Percentiles rank a stretch among this genome's conserved stretches.
phyloP scores from a whole-genome alignment of 805 yeast genomes.

The Kodamaea hsintzibuensis region DNA sequence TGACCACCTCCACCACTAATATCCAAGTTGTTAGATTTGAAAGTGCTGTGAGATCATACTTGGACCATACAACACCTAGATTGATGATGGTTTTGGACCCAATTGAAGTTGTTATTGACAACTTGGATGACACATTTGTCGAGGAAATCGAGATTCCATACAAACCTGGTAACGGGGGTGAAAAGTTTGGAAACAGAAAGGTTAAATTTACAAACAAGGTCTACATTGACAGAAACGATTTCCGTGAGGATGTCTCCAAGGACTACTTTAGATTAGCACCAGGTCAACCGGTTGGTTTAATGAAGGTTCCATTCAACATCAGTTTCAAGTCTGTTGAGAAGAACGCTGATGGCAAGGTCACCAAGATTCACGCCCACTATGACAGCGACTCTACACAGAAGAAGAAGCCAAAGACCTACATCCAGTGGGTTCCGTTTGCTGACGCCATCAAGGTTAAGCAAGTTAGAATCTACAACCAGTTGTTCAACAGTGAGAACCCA shows the following conservation, averaged over 20 bases:
- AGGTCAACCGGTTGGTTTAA: slow-evolving; percentile 89
- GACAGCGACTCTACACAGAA: slow-evolving; percentile 62
- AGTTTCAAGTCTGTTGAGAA: slow-evolving; percentile 67
- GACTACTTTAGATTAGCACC: slow-evolving; percentile 95
- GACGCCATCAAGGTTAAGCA: slow-evolving; percentile 60
- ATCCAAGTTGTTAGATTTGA: slow-evolving; percentile 91
- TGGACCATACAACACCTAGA: slow-evolving; percentile 92
- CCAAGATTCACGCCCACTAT: slow-evolving; percentile 75
- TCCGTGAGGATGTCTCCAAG: slow-evolving; percentile 54
- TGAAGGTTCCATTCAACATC: slow-evolving; percentile 85
- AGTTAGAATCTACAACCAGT: slow-evolving; percentile 82
- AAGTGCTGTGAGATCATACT: slow-evolving; percentile 78
- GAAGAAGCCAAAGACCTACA: slow-evolving; percentile 90
- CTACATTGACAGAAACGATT: slow-evolving; percentile 88
- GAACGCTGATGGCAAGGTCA: slow-evolving; percentile 62
- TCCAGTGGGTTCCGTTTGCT: slow-evolving; percentile 92
- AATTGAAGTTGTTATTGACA: slow-evolving; percentile 76
- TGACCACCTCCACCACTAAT: slow-evolving; percentile 88
- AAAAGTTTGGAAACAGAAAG: slow-evolving; percentile 61
- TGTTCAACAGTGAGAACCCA: slow-evolving; percentile 92
- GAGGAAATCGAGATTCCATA: slow-evolving; percentile 78
- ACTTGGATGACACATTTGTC: slow-evolving; percentile 71
- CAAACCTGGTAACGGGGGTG: slow-evolving; percentile 70
- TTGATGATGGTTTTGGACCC: slow-evolving; percentile 93
- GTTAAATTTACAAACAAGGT: slow-evolving; percentile 76